A percentile compares a stretch with the other conserved stretches of the same genome.
Conservation (phyloP, 1,284 basidiomycete genomes). For the Fomitopsis betulina region DNA sequence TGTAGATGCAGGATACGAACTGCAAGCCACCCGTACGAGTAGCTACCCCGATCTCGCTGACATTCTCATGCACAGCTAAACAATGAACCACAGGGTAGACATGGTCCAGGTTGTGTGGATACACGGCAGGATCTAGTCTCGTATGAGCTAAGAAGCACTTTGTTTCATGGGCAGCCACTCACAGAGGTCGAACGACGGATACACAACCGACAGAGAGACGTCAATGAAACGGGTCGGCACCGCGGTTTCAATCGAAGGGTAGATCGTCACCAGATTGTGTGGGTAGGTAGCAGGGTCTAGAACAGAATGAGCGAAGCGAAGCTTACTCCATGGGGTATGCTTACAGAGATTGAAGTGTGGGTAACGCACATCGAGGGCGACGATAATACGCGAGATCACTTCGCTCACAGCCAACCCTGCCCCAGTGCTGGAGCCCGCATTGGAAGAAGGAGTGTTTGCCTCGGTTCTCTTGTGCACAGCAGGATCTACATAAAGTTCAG, state of each 20-base stretch:
- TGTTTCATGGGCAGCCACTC: neutral
- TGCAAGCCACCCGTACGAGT: neutral
- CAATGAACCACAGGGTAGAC: conserved; percentile 13
- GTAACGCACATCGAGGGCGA: conserved; percentile 6
- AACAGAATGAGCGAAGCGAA: neutral
- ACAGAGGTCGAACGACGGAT: conserved; percentile 7
- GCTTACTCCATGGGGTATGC: neutral
- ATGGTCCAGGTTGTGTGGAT: conserved; percentile 17
- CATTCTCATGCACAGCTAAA: too few species aligned
- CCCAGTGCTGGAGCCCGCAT: neutral
- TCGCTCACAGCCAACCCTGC: neutral
- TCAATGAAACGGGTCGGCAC: neutral
- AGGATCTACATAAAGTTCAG: neutral
- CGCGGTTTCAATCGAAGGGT: neutral
- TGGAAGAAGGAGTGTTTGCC: too few species aligned
- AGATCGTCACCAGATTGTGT: conserved; percentile 2
- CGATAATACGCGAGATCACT: too few species aligned
- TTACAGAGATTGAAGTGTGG: conserved; percentile 17
- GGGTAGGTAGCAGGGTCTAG: conserved; percentile 18
- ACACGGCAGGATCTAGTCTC: conserved; percentile 18
- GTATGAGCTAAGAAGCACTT: neutral
- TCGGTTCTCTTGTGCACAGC: neutral
- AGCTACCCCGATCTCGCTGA: neutral
- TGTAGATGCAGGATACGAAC: neutral
- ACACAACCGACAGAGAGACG: neutral